Evolutionary conservation across 495 filamentous ascomycete species (phyloP).

Genomic region (Apiosordaria backusii): DNA sequence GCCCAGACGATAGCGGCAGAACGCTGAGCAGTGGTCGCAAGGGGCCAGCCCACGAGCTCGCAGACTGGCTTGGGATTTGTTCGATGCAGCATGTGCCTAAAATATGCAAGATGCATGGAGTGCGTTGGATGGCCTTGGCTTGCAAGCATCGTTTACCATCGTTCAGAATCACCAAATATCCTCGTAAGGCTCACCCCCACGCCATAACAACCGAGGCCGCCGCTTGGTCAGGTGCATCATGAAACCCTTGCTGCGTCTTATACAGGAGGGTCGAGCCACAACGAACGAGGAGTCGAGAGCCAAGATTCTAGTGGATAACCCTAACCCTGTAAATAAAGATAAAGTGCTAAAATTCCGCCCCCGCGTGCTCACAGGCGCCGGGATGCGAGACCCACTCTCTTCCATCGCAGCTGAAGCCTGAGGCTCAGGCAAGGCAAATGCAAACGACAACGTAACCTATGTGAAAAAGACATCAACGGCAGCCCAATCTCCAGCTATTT

Average conservation of each 20-base stretch:
- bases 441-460: too few relatives aligned
- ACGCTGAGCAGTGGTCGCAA: conserved; percentile 21
- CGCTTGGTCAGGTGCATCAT: neutral
- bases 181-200: neutral
- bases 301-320: neutral
- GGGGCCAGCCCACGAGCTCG: conserved; percentile 26
- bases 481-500: neutral
- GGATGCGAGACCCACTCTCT: too few relatives aligned
- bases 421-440: too few relatives aligned
- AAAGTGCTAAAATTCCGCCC: neutral
- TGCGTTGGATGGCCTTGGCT: neutral
- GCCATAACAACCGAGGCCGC: neutral
- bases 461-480: conserved; percentile 7
- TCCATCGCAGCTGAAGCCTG: too few relatives aligned
- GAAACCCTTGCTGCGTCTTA: neutral
- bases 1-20: conserved; percentile 10
- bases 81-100: conserved; percentile 18
- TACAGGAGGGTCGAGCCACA: neutral
- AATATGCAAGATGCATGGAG: conserved; percentile 2
- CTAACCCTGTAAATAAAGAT: neutral
- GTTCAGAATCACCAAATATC: neutral
- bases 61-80: conserved; percentile 25
- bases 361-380: too few relatives aligned
- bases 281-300: neutral
- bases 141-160: neutral